Percentiles rank a stretch among this genome's conserved stretches.
Evolutionary conservation across 768 basidiomycete genomes (phyloP).

Genomic region (Pisolithus marmoratus): DNA sequence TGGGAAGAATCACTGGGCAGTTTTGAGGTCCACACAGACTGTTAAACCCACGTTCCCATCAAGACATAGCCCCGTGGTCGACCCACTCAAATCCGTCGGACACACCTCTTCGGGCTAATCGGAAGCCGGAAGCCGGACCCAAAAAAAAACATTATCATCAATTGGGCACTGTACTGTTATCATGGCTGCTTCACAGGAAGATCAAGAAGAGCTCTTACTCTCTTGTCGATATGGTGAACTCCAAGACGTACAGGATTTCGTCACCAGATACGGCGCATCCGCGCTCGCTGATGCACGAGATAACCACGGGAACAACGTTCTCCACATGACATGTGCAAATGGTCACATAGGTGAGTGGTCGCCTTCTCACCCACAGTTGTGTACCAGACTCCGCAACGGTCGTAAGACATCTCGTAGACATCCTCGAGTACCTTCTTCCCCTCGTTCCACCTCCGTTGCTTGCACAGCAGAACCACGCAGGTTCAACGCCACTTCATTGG

Average conservation of each 20-base stretch:
- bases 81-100: no score
- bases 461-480: slow-evolving; percentile 56
- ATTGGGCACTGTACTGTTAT: background rate
- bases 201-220: slow-evolving; percentile 70
- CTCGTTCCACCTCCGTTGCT: slow-evolving; percentile 49
- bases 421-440: slow-evolving; percentile 71
- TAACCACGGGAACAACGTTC: slow-evolving; percentile 68
- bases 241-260: slow-evolving; percentile 66
- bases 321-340: slow-evolving; percentile 89
- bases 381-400: slow-evolving; percentile 29
- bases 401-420: slow-evolving; percentile 53
- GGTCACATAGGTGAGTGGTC: slow-evolving; percentile 70
- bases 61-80: no score
- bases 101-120: no score
- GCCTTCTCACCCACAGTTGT: background rate
- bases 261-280: slow-evolving; percentile 49
- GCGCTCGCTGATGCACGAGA: slow-evolving; percentile 52
- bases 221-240: slow-evolving; percentile 86
- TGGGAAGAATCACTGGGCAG: no score
- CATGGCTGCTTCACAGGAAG: slow-evolving; percentile 36
- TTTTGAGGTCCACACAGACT: no score
- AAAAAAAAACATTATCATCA: background rate
- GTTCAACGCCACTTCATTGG: slow-evolving; percentile 90
- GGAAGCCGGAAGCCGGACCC: no score
- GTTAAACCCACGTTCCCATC: no score